Evolutionary conservation across 2,329 filamentous ascomycete genomes (phyloP).

Genomic region (Fusarium xyrophilum): DNA sequence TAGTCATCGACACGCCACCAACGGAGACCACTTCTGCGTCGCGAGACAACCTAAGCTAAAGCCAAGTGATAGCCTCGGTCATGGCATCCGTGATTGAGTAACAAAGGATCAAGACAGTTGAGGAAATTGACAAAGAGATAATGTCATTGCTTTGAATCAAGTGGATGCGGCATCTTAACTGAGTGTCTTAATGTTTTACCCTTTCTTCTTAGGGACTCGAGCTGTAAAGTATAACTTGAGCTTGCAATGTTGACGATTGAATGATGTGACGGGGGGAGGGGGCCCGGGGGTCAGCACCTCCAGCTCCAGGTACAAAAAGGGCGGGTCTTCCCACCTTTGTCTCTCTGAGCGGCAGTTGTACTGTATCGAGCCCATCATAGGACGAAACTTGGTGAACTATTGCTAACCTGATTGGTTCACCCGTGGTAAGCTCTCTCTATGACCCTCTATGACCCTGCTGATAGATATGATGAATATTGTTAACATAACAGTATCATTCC

Average conservation of each 20-base stretch:
- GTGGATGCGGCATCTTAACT: background rate
- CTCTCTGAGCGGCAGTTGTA: constrained; percentile 33
- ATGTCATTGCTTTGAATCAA: background rate
- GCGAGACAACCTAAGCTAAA: constrained; percentile 1
- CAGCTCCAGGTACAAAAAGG: constrained; percentile 43
- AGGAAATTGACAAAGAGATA: constrained; percentile 3
- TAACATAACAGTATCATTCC: too few relatives aligned
- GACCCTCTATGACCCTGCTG: background rate
- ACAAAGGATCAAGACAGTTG: background rate
- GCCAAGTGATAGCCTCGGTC: constrained; percentile 30
- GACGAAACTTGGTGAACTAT: constrained; percentile 22
- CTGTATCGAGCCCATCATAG: constrained; percentile 33
- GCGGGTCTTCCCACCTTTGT: constrained; percentile 42
- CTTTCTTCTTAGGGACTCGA: background rate
- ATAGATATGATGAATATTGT: background rate
- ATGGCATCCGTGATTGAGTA: background rate
- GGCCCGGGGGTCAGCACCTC: background rate
- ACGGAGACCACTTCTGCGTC: constrained; percentile 30
- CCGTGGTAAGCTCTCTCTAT: constrained; percentile 18
- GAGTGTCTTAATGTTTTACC: background rate
- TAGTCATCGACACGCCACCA: constrained; percentile 29
- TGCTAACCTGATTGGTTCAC: constrained; percentile 21
- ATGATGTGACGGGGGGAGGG: constrained; percentile 36
- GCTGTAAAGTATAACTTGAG: background rate
- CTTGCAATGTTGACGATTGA: constrained; percentile 18